Evolutionary conservation across 164 flowering plant species (phyloP).

Genomic region (Sedum album): DNA sequence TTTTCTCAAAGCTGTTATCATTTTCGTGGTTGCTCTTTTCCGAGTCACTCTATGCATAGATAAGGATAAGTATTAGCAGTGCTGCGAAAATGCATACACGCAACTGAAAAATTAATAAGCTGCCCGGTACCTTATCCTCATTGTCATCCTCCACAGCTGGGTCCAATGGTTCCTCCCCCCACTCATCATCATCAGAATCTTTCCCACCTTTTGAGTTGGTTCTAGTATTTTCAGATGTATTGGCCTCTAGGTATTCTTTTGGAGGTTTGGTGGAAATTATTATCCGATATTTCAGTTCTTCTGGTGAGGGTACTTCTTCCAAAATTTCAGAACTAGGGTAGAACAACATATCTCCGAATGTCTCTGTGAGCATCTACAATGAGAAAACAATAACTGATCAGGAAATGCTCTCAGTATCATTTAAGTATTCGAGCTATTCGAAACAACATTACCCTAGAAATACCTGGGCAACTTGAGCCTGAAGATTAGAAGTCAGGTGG

Average conservation of each 20-base stretch:
- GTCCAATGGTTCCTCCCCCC: constrained; percentile 39
- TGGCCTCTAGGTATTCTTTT: constrained; percentile 55
- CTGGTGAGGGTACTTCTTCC: constrained; percentile 62
- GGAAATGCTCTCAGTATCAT: not conserved
- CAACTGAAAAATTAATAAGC: not conserved
- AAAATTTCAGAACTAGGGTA: constrained; percentile 46
- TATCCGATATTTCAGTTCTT: constrained; percentile 40
- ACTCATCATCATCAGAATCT: constrained; percentile 33
- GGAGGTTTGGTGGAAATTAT: constrained; percentile 79
- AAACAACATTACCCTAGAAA: not conserved
- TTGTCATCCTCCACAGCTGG: constrained; percentile 13
- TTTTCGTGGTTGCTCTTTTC: constrained; percentile 19
- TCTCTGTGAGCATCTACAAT: constrained; percentile 52
- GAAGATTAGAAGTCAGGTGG: constrained; percentile 63
- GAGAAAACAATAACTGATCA: not conserved
- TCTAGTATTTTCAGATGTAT: constrained; percentile 27
- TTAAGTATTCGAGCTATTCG: not conserved
- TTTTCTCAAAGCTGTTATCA: constrained; percentile 34
- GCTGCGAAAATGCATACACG: not conserved
- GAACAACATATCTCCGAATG: constrained; percentile 56
- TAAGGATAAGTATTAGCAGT: not conserved
- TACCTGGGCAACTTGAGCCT: constrained; percentile 70
- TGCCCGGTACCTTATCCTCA: not conserved
- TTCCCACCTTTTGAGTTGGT: constrained; percentile 23
- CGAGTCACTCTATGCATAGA: constrained; percentile 16